phyloP scores from a whole-genome alignment of 2,329 filamentous ascomycete species.

The Ophiostoma quercus region DNA sequence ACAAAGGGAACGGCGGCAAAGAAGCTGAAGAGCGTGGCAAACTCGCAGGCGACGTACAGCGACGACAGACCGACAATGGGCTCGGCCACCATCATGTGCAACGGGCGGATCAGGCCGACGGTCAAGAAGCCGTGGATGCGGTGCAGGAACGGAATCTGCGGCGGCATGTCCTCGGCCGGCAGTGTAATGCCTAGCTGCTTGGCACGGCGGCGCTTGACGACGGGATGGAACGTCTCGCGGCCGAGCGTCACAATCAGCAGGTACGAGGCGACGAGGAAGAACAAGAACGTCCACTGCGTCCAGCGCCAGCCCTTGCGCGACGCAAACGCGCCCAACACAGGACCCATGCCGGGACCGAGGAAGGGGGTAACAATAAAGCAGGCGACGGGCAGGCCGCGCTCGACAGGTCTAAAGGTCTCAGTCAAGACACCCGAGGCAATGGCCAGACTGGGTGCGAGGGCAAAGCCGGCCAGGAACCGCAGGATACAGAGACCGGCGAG shows the following conservation, averaged over 20 bases:
- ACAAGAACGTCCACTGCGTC: conserved; percentile 49
- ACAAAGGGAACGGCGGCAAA: conserved; percentile 49
- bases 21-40: conserved; percentile 50
- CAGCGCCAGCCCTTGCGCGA: conserved; percentile 48
- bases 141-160: conserved; percentile 28
- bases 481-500: conserved; percentile 49
- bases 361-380: conserved; percentile 49
- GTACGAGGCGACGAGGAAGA: conserved; percentile 40
- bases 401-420: conserved; percentile 44
- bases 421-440: conserved; percentile 47
- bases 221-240: conserved; percentile 54
- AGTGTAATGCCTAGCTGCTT: conserved; percentile 35
- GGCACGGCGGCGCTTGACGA: conserved; percentile 40
- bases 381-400: conserved; percentile 41
- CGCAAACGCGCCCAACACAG: conserved; percentile 47
- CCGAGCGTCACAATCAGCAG: conserved; percentile 39
- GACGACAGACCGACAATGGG: conserved; percentile 56
- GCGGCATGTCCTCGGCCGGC: conserved; percentile 22
- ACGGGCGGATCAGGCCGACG: conserved; percentile 44
- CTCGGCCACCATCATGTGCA: conserved; percentile 57
- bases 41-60: conserved; percentile 47
- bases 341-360: conserved; percentile 47
- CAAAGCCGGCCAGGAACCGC: conserved; percentile 53
- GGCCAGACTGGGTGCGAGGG: conserved; percentile 45
- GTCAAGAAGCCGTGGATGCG: conserved; percentile 37